phyloP scores from a whole-genome alignment of 768 basidiomycete genomes.

The Neoboletus subvelutipes region DNA sequence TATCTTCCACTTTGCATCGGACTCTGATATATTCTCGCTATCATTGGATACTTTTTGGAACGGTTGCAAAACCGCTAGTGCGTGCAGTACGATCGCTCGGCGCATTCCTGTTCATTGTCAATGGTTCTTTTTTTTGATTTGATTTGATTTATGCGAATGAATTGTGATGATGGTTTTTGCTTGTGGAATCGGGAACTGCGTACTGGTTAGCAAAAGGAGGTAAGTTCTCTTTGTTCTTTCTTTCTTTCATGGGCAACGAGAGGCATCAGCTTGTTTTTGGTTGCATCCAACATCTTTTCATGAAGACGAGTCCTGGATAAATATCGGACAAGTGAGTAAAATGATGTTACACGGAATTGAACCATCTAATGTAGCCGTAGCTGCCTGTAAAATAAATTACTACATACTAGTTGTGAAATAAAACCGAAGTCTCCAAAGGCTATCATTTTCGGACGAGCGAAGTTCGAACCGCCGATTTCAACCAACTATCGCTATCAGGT shows the following conservation, averaged over 20 bases:
- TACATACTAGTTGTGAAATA: background rate
- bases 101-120: slow-evolving; percentile 20
- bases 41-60: slow-evolving; percentile 13
- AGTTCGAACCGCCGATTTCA: background rate
- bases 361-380: background rate
- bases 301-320: background rate
- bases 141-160: slow-evolving; percentile 18
- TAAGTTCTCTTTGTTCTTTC: too few relatives aligned
- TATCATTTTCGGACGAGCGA: background rate
- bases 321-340: background rate
- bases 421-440: background rate
- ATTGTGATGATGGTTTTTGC: slow-evolving; percentile 5
- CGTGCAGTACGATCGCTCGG: slow-evolving; percentile 18
- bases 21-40: slow-evolving; percentile 12
- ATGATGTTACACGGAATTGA: background rate
- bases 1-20: slow-evolving; percentile 15
- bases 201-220: background rate
- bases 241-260: background rate
- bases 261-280: too few relatives aligned
- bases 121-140: slow-evolving; percentile 4
- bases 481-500: background rate
- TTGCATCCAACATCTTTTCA: background rate
- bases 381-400: background rate
- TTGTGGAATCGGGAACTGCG: background rate
- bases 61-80: slow-evolving; percentile 23